Percentiles rank a stretch among this genome's conserved stretches.
These are phyloP conservation scores for Globisporangium parvum DNA, from an alignment of 352 stramenopile genomes.

Conservation along the genomic window DNA sequence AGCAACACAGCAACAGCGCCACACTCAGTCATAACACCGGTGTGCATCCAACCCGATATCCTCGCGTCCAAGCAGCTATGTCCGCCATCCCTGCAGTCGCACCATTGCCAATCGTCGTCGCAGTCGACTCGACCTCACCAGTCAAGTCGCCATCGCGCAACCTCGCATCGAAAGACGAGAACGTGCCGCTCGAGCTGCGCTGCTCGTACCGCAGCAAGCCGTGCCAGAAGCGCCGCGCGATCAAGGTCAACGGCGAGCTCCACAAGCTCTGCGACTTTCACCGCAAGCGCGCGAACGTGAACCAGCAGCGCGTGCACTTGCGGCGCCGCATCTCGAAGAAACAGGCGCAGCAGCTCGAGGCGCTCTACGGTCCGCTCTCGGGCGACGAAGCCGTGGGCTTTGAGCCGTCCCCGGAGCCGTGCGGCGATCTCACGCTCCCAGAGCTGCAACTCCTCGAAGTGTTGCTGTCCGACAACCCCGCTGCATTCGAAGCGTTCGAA, in stretches of 20 bases:
- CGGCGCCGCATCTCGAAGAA: slow-evolving; percentile 15
- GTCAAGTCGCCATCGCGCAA: neutral
- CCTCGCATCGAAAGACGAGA: neutral
- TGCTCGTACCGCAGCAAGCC: slow-evolving; percentile 33
- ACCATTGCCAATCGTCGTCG: neutral
- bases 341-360: slow-evolving; percentile 10
- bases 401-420: slow-evolving; percentile 8
- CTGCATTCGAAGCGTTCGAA: slow-evolving; percentile 2
- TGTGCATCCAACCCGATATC: neutral
- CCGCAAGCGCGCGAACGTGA: slow-evolving; percentile 36
- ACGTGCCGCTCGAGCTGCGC: slow-evolving; percentile 7
- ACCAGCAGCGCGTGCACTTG: slow-evolving; percentile 35
- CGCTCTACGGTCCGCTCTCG: slow-evolving; percentile 6
- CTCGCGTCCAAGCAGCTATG: neutral
- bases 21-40: neutral
- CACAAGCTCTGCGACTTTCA: slow-evolving; percentile 42
- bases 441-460: slow-evolving; percentile 12
- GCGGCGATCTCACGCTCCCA: slow-evolving; percentile 10
- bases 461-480: slow-evolving; percentile 10
- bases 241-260: slow-evolving; percentile 37
- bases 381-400: slow-evolving; percentile 4
- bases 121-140: neutral
- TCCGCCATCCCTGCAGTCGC: slow-evolving; percentile 1
- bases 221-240: slow-evolving; percentile 26
- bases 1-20: too few species aligned